Percentiles rank a stretch among this genome's conserved stretches.
Evolutionary conservation across 2,329 filamentous ascomycete species (phyloP).

Genomic region (Paracorniculantispora psalliotae): DNA sequence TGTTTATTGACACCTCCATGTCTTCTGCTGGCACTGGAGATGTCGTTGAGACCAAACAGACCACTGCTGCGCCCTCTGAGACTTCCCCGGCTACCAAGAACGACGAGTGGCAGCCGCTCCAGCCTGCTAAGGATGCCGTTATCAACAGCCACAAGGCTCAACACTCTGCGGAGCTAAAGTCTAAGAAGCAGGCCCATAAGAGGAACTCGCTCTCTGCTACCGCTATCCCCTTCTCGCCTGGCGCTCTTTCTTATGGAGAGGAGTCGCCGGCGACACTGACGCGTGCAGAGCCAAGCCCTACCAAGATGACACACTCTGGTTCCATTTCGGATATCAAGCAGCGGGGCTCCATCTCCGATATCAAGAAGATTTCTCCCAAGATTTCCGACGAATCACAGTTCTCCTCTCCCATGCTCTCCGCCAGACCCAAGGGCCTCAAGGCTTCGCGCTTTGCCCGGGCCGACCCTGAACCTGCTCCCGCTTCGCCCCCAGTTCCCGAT

Average conservation of each 20-base stretch:
- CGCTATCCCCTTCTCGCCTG: conserved; percentile 62
- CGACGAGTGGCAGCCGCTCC: conserved; percentile 6
- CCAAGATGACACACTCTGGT: background rate
- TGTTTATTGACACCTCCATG: conserved; percentile 45
- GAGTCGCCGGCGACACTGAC: conserved; percentile 17
- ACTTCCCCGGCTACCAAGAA: conserved; percentile 37
- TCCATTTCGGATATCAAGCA: background rate
- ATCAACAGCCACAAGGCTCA: conserved; percentile 30
- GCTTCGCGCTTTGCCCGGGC: conserved; percentile 41
- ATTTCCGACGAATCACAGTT: conserved; percentile 40
- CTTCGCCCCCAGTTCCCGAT: no score
- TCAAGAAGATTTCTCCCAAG: conserved; percentile 9
- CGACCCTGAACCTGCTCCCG: conserved; percentile 28
- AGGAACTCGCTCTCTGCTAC: conserved; percentile 59
- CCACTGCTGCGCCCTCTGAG: conserved; percentile 49
- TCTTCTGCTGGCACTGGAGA: conserved; percentile 51
- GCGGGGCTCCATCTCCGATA: background rate
- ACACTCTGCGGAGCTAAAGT: conserved; percentile 8
- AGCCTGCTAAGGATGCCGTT: conserved; percentile 29
- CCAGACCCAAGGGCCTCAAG: conserved; percentile 37
- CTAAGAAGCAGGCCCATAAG: conserved; percentile 4
- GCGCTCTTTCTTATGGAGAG: conserved; percentile 28
- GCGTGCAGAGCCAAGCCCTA: conserved; percentile 5
- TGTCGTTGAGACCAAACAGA: conserved; percentile 48
- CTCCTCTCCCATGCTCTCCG: conserved; percentile 39